Conservation (phyloP, 768 basidiomycete genomes). For the Imleria badia region DNA sequence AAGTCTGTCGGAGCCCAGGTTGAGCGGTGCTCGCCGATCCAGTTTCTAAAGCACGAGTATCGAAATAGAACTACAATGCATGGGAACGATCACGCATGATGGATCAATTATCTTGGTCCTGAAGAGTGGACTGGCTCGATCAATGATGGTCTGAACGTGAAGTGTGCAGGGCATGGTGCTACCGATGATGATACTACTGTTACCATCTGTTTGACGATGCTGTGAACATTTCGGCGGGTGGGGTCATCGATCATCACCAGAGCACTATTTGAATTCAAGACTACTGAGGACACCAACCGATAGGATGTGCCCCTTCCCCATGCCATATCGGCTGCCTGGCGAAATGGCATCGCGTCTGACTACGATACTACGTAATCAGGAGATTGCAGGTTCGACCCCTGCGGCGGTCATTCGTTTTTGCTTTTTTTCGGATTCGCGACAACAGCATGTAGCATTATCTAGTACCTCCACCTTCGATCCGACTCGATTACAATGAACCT, state of each 20-base stretch:
- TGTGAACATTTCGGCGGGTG: background rate
- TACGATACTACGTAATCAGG: constrained; percentile 70
- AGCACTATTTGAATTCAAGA: too few relatives aligned
- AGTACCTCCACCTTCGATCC: too few relatives aligned
- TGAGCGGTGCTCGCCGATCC: constrained; percentile 8
- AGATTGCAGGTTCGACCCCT: constrained; percentile 94
- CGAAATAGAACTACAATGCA: background rate
- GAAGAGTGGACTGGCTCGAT: background rate
- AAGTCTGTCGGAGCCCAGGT: constrained; percentile 2
- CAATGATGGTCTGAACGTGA: background rate
- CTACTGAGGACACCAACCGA: background rate
- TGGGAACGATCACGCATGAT: background rate
- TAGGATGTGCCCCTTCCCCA: accelerated
- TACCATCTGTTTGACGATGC: background rate
- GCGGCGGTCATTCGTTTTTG: constrained; percentile 25
- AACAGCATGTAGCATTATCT: too few relatives aligned
- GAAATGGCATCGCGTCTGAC: constrained; percentile 95
- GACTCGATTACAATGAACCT: too few relatives aligned
- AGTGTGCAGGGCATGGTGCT: too few relatives aligned
- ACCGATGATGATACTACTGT: background rate
- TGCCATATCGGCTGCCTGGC: constrained; percentile 64
- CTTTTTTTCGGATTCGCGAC: background rate
- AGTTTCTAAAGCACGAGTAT: constrained; percentile 10
- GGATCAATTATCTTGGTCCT: background rate
- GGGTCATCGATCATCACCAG: too few relatives aligned